Evolutionary conservation across 1,139 yeast genomes (phyloP).

Genomic region (Hemisphaericaspora xylofermentans): DNA sequence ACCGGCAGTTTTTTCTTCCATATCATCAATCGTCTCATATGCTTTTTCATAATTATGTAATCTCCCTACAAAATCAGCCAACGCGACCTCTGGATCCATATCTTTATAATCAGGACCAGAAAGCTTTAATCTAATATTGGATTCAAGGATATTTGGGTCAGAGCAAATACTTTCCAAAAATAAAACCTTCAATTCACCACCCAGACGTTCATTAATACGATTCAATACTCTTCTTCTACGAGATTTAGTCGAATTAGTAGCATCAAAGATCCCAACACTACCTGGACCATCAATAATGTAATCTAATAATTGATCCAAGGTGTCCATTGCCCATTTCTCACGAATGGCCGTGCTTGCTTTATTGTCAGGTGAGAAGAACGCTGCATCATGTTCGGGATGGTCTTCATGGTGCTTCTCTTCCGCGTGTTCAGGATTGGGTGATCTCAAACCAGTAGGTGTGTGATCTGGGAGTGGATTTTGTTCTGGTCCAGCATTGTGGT

Average conservation of each 20-base stretch:
- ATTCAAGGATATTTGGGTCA: conserved; percentile 72
- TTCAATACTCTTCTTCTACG: conserved; percentile 70
- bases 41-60: conserved; percentile 83
- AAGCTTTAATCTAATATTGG: conserved; percentile 78
- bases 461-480: conserved; percentile 67
- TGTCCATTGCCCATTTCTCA: conserved; percentile 96
- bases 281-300: conserved; percentile 81
- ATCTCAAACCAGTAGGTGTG: conserved; percentile 28
- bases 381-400: conserved; percentile 59
- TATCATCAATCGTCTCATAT: conserved; percentile 84
- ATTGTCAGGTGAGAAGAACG: conserved; percentile 84
- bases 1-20: conserved; percentile 52
- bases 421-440: conserved; percentile 13
- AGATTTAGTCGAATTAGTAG: conserved; percentile 82
- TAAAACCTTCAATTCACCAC: conserved; percentile 75
- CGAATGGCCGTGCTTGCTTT: conserved; percentile 62
- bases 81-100: conserved; percentile 80
- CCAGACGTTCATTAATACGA: conserved; percentile 66
- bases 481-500: conserved; percentile 68
- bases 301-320: conserved; percentile 79
- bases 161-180: conserved; percentile 88
- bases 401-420: conserved; percentile 7
- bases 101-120: conserved; percentile 91
- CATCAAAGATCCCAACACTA: conserved; percentile 92
- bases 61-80: conserved; percentile 79